Evolutionary conservation across 2,329 filamentous ascomycete species (phyloP).

Genomic region (Ceratocystis cubensis): DNA sequence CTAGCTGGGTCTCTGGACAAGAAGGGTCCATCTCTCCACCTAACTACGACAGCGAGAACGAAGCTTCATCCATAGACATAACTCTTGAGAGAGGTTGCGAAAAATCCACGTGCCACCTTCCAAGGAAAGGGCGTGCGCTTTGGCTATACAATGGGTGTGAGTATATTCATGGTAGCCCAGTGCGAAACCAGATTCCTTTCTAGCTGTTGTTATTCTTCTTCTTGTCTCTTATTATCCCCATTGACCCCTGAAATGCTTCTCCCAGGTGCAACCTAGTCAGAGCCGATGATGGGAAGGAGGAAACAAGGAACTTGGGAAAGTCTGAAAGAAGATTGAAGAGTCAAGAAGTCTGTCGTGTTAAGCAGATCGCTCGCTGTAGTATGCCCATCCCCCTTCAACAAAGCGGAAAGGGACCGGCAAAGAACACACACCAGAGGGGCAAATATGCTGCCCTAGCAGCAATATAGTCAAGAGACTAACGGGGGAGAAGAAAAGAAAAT

Average conservation of each 20-base stretch:
- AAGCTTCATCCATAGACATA: no score
- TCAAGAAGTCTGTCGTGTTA: background rate
- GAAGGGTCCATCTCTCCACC: background rate
- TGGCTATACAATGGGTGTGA: background rate
- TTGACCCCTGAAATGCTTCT: conserved; percentile 8
- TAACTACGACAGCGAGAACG: background rate
- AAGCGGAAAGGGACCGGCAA: conserved; percentile 1
- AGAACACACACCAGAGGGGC: background rate
- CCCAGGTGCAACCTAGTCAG: conserved; percentile 8
- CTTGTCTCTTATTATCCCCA: conserved; percentile 5
- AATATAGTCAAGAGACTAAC: background rate
- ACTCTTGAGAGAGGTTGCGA: background rate
- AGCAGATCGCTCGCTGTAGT: background rate
- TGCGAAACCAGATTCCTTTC: background rate
- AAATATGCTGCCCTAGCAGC: background rate
- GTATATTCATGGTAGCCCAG: background rate
- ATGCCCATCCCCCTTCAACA: background rate
- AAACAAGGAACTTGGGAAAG: conserved; percentile 5
- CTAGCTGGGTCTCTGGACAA: background rate
- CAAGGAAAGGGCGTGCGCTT: background rate
- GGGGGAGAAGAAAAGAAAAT: background rate
- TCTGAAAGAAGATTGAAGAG: background rate
- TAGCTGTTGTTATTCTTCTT: conserved; percentile 5
- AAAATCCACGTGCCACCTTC: background rate
- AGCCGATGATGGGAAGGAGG: conserved; percentile 3